These are phyloP conservation scores for Calvatia gigantea DNA, from an alignment of 768 basidiomycete species.

Conservation along the genomic window DNA sequence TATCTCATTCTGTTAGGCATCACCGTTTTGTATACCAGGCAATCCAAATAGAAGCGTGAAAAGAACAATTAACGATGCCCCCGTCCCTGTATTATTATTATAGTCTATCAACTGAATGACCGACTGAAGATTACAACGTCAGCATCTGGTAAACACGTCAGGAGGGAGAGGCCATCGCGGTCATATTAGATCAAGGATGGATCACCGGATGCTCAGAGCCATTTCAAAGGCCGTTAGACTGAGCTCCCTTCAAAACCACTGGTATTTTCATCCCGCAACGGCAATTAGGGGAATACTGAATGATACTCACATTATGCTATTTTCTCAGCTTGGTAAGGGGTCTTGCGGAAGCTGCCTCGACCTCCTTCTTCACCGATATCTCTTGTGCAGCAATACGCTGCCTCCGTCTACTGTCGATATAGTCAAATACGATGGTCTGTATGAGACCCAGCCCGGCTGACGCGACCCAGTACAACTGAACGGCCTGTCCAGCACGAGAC, in stretches of 20 bases:
- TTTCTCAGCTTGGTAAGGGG: background rate
- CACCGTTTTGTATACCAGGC: slow-evolving; percentile 12
- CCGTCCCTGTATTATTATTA: background rate
- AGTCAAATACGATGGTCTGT: slow-evolving; percentile 74
- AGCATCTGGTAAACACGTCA: background rate
- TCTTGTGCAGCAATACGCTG: slow-evolving; percentile 17
- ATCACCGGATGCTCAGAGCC: slow-evolving; percentile 53
- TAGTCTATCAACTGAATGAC: background rate
- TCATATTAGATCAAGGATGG: slow-evolving; percentile 94
- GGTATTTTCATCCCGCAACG: slow-evolving; percentile 60
- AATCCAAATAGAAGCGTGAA: slow-evolving; percentile 9
- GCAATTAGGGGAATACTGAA: background rate
- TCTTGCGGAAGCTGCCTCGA: slow-evolving; percentile 7
- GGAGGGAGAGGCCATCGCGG: slow-evolving; percentile 19
- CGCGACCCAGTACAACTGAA: slow-evolving; percentile 74
- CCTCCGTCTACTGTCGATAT: slow-evolving; percentile 46
- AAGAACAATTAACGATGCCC: background rate
- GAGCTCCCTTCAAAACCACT: slow-evolving; percentile 73
- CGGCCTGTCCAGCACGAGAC: slow-evolving; percentile 38
- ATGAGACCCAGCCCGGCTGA: slow-evolving; percentile 72
- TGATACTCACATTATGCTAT: slow-evolving; percentile 22
- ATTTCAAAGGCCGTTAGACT: slow-evolving; percentile 19
- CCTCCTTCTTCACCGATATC: background rate
- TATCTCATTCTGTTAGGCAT: background rate
- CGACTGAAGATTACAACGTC: background rate